Conservation (phyloP, 169 alveolate genomes). For the Plasmodium fragile region DNA sequence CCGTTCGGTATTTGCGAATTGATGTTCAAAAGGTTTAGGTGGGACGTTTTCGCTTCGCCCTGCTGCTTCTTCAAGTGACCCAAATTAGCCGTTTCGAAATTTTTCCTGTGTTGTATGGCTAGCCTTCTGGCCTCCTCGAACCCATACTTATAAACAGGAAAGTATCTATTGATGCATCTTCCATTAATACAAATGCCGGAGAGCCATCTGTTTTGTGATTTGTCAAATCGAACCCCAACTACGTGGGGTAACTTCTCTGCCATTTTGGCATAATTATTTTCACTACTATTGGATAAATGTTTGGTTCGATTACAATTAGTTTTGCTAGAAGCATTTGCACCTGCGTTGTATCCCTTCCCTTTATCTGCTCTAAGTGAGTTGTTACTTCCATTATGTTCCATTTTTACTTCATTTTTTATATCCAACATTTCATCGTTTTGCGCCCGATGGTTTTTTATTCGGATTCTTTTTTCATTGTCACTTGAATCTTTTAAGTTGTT, state of each 20-base stretch:
- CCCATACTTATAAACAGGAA: conserved; percentile 84
- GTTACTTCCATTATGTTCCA: conserved; percentile 10
- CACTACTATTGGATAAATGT: conserved; percentile 42
- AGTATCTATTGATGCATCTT: conserved; percentile 80
- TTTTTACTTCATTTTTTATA: conserved; percentile 40
- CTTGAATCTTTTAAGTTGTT: conserved; percentile 13
- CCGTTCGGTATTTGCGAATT: conserved; percentile 74
- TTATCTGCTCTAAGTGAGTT: conserved; percentile 21
- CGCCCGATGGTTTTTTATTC: neutral
- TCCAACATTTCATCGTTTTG: conserved; percentile 15
- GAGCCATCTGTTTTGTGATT: conserved; percentile 87
- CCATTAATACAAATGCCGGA: conserved; percentile 82
- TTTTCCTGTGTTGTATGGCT: conserved; percentile 84
- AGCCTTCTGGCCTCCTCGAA: conserved; percentile 82
- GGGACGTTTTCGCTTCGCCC: conserved; percentile 75
- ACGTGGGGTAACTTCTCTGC: conserved; percentile 76
- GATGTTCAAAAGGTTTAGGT: conserved; percentile 43
- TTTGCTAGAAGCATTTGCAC: conserved; percentile 10
- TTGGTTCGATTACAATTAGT: conserved; percentile 3
- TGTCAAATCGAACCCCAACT: conserved; percentile 87
- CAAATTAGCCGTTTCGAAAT: conserved; percentile 77
- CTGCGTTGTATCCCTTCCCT: conserved; percentile 2
- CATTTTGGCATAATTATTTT: conserved; percentile 76
- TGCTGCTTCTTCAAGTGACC: conserved; percentile 72
- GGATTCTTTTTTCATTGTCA: conserved; percentile 19